Evolutionary conservation across 139 green algal genomes (phyloP).

Genomic region (Closterium sp.): DNA sequence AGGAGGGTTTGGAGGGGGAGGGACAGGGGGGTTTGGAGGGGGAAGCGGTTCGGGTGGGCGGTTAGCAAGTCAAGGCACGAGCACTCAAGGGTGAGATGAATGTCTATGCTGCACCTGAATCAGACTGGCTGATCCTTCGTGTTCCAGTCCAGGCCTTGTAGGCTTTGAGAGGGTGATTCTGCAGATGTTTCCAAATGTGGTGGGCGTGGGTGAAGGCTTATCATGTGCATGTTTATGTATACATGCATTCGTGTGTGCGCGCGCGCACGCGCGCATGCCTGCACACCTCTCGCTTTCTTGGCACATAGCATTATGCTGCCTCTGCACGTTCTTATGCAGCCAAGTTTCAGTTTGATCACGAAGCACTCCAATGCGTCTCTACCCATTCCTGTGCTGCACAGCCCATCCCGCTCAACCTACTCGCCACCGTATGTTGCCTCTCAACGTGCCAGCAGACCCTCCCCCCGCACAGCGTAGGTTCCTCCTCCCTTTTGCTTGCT

Average conservation of each 20-base stretch:
- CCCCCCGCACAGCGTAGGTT: neutral
- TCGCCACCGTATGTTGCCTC: neutral
- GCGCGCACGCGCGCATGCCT: too few relatives aligned
- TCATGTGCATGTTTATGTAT: too few relatives aligned
- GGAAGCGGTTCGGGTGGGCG: too few relatives aligned
- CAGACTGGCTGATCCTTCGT: too few relatives aligned
- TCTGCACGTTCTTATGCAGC: neutral
- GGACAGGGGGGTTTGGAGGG: neutral
- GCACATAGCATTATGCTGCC: neutral
- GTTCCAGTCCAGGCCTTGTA: too few relatives aligned
- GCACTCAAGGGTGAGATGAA: neutral
- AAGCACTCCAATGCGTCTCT: too few relatives aligned
- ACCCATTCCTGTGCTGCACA: neutral
- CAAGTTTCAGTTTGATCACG: too few relatives aligned
- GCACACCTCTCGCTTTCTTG: neutral
- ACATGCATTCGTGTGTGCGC: too few relatives aligned
- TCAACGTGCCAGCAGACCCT: neutral
- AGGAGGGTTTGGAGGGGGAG: neutral
- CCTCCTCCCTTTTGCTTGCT: too few relatives aligned
- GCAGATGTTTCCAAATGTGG: too few relatives aligned
- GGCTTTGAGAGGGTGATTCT: too few relatives aligned
- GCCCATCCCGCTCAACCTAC: neutral
- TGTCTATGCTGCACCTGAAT: neutral
- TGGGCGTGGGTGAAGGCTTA: too few relatives aligned
- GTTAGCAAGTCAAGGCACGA: neutral